A percentile compares a stretch with the other conserved stretches of the same genome.
phyloP scores from a whole-genome alignment of 225 moss, liverwort and hornwort genomes.

The Pseudoscleropodium purum region DNA sequence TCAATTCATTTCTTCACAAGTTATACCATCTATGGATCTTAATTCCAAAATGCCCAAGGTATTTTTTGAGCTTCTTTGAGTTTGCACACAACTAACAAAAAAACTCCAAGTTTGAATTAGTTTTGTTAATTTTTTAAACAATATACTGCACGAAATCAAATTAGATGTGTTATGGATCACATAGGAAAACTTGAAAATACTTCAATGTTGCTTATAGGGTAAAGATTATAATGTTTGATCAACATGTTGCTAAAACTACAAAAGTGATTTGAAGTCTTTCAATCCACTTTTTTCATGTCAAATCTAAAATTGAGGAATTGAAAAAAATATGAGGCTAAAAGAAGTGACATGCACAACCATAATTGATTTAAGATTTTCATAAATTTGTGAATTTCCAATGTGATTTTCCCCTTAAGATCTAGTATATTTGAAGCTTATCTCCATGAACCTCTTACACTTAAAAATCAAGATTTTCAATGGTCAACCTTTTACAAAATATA shows the following conservation, averaged over 20 bases:
- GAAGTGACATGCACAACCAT: neutral
- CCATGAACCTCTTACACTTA: rapidly evolving
- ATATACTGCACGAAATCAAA: neutral
- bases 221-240: neutral
- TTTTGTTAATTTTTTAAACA: neutral
- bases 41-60: too few relatives aligned
- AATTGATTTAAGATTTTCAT: neutral
- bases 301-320: neutral
- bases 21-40: neutral
- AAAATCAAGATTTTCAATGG: neutral
- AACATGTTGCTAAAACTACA: neutral
- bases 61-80: neutral
- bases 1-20: neutral
- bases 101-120: neutral
- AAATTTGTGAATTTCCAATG: neutral
- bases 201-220: neutral
- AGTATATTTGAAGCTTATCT: neutral
- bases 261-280: neutral
- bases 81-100: neutral
- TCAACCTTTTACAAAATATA: neutral
- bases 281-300: neutral
- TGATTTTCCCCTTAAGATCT: neutral
- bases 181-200: neutral
- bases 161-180: rapidly evolving
- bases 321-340: neutral